These are phyloP conservation scores for Aspergillus nidulans DNA, from an alignment of 495 filamentous ascomycete species.

Conservation along the genomic window DNA sequence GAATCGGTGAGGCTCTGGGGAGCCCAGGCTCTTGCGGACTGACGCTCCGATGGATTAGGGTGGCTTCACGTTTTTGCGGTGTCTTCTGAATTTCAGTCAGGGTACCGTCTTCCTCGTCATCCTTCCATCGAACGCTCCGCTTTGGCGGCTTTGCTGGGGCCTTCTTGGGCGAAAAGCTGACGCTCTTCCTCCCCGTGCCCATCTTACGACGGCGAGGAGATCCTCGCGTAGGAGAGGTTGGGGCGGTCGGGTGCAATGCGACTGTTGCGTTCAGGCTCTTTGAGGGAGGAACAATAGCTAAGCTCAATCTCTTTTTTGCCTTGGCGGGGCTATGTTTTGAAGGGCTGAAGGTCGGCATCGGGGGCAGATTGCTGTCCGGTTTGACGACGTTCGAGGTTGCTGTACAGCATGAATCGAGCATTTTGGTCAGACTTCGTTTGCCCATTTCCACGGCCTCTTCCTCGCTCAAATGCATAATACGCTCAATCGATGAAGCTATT, in stretches of 20 bases:
- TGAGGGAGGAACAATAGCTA: constrained; percentile 33
- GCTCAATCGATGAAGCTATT: constrained; percentile 73
- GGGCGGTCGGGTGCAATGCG: constrained; percentile 35
- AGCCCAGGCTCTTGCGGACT: constrained; percentile 45
- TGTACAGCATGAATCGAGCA: constrained; percentile 69
- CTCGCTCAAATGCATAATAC: constrained; percentile 75
- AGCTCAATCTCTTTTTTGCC: constrained; percentile 60
- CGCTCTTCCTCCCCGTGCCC: constrained; percentile 64
- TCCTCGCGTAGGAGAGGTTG: constrained; percentile 56
- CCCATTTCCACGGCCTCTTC: constrained; percentile 75
- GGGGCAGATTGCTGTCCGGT: constrained; percentile 71
- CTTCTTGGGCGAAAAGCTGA: constrained; percentile 84
- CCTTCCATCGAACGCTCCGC: constrained; percentile 84
- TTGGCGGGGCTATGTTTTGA: constrained; percentile 67
- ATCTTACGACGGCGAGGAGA: constrained; percentile 79
- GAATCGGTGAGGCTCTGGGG: constrained; percentile 43
- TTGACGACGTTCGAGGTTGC: constrained; percentile 80
- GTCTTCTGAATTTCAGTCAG: constrained; percentile 88
- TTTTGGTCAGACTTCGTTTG: constrained; percentile 68
- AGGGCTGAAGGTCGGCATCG: constrained; percentile 57
- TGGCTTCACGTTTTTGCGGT: constrained; percentile 55
- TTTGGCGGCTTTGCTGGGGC: constrained; percentile 57
- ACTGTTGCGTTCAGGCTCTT: constrained; percentile 27
- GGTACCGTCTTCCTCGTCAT: constrained; percentile 79
- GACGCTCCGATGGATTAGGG: constrained; percentile 38